These are phyloP conservation scores for Beta lomatogona DNA, from an alignment of 179 eudicot species.

Conservation along the genomic window DNA sequence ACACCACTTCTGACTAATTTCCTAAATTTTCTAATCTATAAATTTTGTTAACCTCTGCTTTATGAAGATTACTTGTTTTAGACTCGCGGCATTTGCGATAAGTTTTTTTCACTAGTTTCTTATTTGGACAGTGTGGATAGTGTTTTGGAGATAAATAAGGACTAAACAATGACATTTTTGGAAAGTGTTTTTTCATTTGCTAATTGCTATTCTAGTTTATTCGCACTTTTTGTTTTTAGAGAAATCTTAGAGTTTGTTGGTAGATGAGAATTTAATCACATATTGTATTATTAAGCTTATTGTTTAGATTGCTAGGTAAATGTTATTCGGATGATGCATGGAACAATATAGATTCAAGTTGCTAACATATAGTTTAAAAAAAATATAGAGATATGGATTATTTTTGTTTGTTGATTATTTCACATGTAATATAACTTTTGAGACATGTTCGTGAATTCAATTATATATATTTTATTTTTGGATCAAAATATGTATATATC, in stretches of 20 bases:
- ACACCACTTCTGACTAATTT: constrained; percentile 15
- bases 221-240: not conserved
- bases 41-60: constrained; percentile 10
- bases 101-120: not conserved
- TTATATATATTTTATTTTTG: too few relatives aligned
- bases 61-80: not conserved
- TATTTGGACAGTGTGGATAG: constrained; percentile 15
- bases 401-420: too few relatives aligned
- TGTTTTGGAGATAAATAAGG: constrained; percentile 26
- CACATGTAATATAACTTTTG: too few relatives aligned
- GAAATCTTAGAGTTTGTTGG: too few relatives aligned
- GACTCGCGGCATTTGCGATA: not conserved
- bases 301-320: too few relatives aligned
- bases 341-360: too few relatives aligned
- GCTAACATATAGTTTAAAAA: not conserved
- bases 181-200: not conserved
- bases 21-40: constrained; percentile 19
- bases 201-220: not conserved
- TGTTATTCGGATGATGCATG: too few relatives aligned
- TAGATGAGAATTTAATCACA: too few relatives aligned
- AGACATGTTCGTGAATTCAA: too few relatives aligned
- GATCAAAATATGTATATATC: too few relatives aligned
- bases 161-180: constrained; percentile 15
- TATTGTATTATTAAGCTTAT: too few relatives aligned
- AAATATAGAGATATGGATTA: not conserved